Conservation (phyloP, 2,329 filamentous ascomycete genomes). For the Stagonosporopsis cucurbitacearum region DNA sequence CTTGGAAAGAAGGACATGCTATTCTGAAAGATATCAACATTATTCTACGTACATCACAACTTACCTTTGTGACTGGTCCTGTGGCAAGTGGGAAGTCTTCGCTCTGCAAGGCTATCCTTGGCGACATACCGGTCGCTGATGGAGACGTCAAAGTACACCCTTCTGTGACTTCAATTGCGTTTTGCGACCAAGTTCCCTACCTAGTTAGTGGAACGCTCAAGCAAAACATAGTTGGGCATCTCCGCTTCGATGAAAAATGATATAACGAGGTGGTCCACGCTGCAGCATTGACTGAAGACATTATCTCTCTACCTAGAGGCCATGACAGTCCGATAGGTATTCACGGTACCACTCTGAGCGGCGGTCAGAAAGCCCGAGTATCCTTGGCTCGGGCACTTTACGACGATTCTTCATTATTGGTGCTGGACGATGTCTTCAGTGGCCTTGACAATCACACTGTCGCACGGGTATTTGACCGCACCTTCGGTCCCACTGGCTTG, state of each 20-base stretch:
- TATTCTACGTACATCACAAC: neutral
- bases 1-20: neutral
- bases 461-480: constrained; percentile 41
- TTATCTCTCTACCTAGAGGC: neutral
- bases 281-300: neutral
- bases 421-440: constrained; percentile 57
- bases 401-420: constrained; percentile 48
- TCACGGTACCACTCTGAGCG: constrained; percentile 49
- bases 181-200: constrained; percentile 51
- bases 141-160: neutral
- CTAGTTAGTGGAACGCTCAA: constrained; percentile 5
- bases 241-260: neutral
- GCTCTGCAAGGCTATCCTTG: constrained; percentile 35
- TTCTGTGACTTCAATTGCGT: constrained; percentile 27
- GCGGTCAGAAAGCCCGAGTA: constrained; percentile 40
- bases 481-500: constrained; percentile 52
- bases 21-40: neutral
- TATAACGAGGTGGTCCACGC: neutral
- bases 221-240: constrained; percentile 8
- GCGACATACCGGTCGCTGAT: constrained; percentile 16
- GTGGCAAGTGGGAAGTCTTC: constrained; percentile 41
- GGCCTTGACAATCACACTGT: constrained; percentile 49
- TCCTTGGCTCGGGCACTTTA: constrained; percentile 48
- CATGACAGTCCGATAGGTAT: constrained; percentile 3
- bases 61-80: constrained; percentile 21